Percentiles rank a stretch among this genome's conserved stretches.
Conservation (phyloP, 768 basidiomycete species). For the Russula earlei region DNA sequence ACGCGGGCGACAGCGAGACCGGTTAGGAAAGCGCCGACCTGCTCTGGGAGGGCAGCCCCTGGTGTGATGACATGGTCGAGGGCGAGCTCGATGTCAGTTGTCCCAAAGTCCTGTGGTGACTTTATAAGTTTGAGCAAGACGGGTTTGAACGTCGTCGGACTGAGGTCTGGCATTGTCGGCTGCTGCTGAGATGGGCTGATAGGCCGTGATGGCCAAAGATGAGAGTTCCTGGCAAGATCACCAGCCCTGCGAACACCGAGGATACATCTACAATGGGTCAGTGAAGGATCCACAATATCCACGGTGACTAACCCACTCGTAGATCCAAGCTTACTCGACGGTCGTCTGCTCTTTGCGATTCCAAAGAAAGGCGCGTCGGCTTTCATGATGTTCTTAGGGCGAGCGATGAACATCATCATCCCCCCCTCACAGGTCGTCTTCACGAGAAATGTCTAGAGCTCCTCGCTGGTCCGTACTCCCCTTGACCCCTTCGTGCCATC, state of each 20-base stretch:
- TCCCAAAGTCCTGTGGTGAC: conserved; percentile 73
- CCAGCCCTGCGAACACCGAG: no score
- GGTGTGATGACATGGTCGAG: conserved; percentile 70
- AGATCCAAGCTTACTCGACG: conserved; percentile 75
- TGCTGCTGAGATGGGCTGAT: not conserved
- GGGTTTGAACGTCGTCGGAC: conserved; percentile 56
- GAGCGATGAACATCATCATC: not conserved
- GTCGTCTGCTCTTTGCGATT: conserved; percentile 86
- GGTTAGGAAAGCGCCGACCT: conserved; percentile 85
- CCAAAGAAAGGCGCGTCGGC: conserved; percentile 80
- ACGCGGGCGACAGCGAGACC: conserved; percentile 74
- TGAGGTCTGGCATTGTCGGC: conserved; percentile 3
- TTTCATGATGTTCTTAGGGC: not conserved
- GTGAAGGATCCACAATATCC: not conserved
- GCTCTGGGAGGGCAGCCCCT: conserved; percentile 51
- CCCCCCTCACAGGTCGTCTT: conserved; percentile 51
- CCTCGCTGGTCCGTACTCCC: conserved; percentile 50
- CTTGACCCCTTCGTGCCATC: not conserved
- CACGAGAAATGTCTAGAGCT: conserved; percentile 85
- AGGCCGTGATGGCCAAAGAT: no score
- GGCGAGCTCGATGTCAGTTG: conserved; percentile 61
- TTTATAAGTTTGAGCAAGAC: conserved; percentile 71
- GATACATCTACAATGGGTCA: conserved; percentile 6
- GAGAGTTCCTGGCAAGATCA: no score
- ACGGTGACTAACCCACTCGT: conserved; percentile 1